Conservation (phyloP, 2,329 filamentous ascomycete species). For the Talaromyces sp. region DNA sequence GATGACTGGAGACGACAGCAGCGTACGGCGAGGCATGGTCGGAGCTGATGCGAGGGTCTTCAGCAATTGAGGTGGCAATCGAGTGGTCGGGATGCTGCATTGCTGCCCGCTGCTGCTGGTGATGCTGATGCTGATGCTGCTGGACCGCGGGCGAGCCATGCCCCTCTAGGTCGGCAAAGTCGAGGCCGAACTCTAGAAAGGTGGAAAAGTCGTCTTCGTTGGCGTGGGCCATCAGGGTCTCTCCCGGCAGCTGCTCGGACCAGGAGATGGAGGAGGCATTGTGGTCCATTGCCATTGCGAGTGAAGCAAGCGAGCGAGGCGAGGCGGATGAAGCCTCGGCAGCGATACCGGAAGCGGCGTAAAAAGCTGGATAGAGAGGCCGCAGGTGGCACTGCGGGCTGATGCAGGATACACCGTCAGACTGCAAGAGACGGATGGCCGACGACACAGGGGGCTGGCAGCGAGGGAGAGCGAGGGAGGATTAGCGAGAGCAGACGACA, state of each 20-base stretch:
- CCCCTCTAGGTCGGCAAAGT: conserved; percentile 38
- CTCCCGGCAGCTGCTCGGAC: conserved; percentile 34
- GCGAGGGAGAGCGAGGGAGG: neutral
- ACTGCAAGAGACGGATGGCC: neutral
- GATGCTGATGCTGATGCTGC: conserved; percentile 23
- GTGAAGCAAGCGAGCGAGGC: neutral
- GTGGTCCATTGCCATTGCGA: conserved; percentile 30
- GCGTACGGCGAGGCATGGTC: conserved; percentile 22
- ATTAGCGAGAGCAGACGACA: neutral
- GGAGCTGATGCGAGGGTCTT: conserved; percentile 19
- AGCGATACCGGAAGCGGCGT: neutral
- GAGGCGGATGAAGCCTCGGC: neutral
- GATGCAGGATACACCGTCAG: neutral
- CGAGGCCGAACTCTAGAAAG: conserved; percentile 44
- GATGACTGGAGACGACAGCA: conserved; percentile 26
- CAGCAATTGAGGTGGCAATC: conserved; percentile 26
- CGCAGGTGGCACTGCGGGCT: conserved; percentile 16
- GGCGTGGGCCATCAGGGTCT: conserved; percentile 32
- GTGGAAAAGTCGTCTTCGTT: conserved; percentile 45
- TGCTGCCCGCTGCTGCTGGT: conserved; percentile 17
- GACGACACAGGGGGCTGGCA: neutral
- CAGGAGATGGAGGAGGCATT: conserved; percentile 31
- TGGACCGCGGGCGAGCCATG: conserved; percentile 23
- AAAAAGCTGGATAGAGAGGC: neutral
- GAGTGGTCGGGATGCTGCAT: conserved; percentile 26